These are phyloP conservation scores for Orbilia javanica DNA, from an alignment of 2,329 filamentous ascomycete genomes.

Conservation along the genomic window DNA sequence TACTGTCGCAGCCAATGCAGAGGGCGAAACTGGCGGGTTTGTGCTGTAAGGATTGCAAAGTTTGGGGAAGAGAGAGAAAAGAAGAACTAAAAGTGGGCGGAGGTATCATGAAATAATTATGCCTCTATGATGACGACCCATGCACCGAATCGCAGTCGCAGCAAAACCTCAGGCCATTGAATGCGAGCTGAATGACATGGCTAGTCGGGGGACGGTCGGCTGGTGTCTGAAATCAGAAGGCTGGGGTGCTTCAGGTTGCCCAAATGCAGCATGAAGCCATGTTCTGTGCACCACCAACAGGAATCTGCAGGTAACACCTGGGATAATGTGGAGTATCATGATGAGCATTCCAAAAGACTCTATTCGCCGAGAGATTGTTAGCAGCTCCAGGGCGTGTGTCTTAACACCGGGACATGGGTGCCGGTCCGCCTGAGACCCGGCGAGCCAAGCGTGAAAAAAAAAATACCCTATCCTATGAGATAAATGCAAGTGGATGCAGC, in stretches of 20 bases:
- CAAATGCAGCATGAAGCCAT: constrained; percentile 51
- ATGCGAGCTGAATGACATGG: constrained; percentile 39
- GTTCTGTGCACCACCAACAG: constrained; percentile 39
- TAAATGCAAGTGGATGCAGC: constrained; percentile 15
- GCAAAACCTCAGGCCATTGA: constrained; percentile 1
- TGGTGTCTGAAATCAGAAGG: constrained; percentile 47
- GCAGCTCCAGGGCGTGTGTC: constrained; percentile 19
- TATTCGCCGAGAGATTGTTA: constrained; percentile 36
- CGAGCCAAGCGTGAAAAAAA: constrained; percentile 28
- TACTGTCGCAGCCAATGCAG: constrained; percentile 16
- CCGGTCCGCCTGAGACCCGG: constrained; percentile 55
- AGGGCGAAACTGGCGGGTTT: constrained; percentile 16
- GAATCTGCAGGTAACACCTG: constrained; percentile 58
- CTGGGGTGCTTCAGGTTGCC: constrained; percentile 45
- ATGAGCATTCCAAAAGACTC: constrained; percentile 51
- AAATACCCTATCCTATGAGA: constrained; percentile 21
- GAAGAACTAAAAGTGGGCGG: not conserved
- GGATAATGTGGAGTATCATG: constrained; percentile 51
- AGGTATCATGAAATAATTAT: constrained; percentile 53
- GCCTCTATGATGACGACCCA: constrained; percentile 9
- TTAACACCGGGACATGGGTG: constrained; percentile 49
- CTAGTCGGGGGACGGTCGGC: not conserved
- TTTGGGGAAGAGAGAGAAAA: not conserved
- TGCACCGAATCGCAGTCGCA: constrained; percentile 45
- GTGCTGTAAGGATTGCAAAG: constrained; percentile 17